Percentiles rank a stretch among this genome's conserved stretches.
Evolutionary conservation across 768 basidiomycete genomes (phyloP).

Genomic region (Bullera alba): DNA sequence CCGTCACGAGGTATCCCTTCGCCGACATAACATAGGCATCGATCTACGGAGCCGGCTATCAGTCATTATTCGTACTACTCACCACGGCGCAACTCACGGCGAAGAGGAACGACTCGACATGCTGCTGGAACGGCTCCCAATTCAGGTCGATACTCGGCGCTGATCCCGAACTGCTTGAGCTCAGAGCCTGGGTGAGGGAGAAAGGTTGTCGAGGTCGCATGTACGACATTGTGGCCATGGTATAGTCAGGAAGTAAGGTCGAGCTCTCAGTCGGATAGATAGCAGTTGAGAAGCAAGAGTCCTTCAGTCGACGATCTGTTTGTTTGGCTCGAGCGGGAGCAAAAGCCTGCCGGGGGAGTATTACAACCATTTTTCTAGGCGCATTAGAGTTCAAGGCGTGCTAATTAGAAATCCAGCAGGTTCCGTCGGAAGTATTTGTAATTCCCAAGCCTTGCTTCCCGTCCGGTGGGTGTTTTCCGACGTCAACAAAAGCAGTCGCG

Average conservation of each 20-base stretch:
- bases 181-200: slow-evolving; percentile 23
- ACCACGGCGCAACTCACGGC: slow-evolving; percentile 28
- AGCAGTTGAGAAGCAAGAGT: no score
- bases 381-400: no score
- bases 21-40: slow-evolving; percentile 64
- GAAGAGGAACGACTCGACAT: slow-evolving; percentile 33
- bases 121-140: slow-evolving; percentile 38
- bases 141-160: slow-evolving; percentile 26
- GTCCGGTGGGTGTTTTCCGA: no score
- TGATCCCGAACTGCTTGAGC: slow-evolving; percentile 1
- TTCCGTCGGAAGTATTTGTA: no score
- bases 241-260: not conserved
- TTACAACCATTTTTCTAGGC: no score
- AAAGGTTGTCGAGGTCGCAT: slow-evolving; percentile 9
- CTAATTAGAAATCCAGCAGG: no score
- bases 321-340: no score
- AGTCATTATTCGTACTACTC: not conserved
- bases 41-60: slow-evolving; percentile 27
- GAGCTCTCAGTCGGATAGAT: not conserved
- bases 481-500: no score
- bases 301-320: no score
- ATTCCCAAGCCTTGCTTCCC: no score
- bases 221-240: slow-evolving; percentile 5
- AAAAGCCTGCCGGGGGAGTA: no score
- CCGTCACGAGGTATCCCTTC: slow-evolving; percentile 61